Conservation (phyloP, 768 basidiomycete species). For the Auricularia sp. region DNA sequence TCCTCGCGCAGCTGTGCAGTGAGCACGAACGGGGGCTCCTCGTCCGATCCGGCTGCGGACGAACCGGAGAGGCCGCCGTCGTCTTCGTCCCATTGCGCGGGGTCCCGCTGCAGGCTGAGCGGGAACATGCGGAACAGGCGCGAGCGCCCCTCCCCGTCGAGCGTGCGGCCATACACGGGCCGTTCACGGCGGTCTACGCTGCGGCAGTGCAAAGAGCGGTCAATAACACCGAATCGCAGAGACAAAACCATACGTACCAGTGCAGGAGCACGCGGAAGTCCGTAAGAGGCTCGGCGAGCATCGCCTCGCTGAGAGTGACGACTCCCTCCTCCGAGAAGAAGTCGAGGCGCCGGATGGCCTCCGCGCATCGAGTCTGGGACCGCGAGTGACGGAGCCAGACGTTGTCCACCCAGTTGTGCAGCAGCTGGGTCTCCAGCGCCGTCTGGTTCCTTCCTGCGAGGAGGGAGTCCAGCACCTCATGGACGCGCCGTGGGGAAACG, state of each 20-base stretch:
- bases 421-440: neutral
- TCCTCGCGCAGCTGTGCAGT: neutral
- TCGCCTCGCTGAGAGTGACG: neutral
- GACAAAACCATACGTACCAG: neutral
- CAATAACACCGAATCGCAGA: neutral
- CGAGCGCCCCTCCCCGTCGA: neutral
- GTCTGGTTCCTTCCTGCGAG: neutral
- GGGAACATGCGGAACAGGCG: neutral
- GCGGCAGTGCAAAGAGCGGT: neutral
- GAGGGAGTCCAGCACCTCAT: neutral
- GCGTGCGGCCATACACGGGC: neutral
- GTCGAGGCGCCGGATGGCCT: neutral
- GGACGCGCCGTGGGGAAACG: neutral
- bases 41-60: neutral
- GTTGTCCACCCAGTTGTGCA: neutral
- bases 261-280: neutral
- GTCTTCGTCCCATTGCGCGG: neutral
- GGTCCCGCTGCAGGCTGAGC: neutral
- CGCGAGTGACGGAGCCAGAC: neutral
- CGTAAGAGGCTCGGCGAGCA: neutral
- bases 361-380: neutral
- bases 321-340: neutral
- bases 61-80: neutral
- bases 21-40: neutral
- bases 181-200: neutral